phyloP scores from a whole-genome alignment of 257 asterid species.

The Apocynum venetum region DNA sequence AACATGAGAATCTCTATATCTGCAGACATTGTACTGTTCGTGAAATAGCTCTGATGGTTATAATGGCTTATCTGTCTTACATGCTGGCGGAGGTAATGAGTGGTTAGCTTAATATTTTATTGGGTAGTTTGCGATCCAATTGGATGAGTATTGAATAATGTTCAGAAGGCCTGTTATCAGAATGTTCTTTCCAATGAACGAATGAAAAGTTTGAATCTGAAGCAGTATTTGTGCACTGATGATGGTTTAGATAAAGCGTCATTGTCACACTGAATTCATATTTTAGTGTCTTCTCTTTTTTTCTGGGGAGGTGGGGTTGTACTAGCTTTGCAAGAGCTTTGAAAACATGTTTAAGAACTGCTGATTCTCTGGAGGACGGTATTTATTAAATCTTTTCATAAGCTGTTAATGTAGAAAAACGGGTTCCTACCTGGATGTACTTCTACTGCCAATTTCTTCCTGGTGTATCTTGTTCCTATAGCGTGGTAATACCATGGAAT shows the following conservation, averaged over 20 bases:
- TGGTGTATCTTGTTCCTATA: not conserved
- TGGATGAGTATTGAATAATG: not conserved
- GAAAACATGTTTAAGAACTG: not conserved
- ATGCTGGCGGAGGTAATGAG: conserved; percentile 88
- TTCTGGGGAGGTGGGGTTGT: not conserved
- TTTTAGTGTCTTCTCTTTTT: not conserved
- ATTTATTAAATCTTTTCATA: not conserved
- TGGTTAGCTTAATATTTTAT: not conserved
- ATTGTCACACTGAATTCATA: not conserved
- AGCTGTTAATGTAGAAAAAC: not conserved
- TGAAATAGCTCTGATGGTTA: conserved; percentile 78
- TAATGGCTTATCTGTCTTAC: conserved; percentile 93
- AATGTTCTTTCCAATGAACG: not conserved
- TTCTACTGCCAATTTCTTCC: not conserved
- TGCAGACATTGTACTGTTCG: conserved; percentile 86
- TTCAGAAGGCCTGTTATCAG: not conserved
- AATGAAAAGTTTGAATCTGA: not conserved
- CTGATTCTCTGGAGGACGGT: not conserved
- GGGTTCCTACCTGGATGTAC: not conserved
- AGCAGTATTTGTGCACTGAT: not conserved
- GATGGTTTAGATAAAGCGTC: not conserved
- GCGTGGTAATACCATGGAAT: not conserved
- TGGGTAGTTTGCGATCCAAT: not conserved
- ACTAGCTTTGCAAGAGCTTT: not conserved
- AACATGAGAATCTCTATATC: conserved; percentile 16